Conservation (phyloP, 768 basidiomycete species). For the Clitopilus hobsonii region DNA sequence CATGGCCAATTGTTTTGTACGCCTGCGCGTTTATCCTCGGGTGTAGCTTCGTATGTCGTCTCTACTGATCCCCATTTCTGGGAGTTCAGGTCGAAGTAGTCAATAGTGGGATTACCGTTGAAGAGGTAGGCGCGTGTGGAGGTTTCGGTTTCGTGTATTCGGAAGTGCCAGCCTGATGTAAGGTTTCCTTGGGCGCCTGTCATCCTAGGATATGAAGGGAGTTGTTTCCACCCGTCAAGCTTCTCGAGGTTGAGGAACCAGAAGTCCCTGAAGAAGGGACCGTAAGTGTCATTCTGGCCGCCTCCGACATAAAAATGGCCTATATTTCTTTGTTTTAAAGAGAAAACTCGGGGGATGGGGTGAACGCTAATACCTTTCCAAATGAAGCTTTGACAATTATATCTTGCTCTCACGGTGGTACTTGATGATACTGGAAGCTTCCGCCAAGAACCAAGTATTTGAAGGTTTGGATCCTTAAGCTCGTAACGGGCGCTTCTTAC, state of each 20-base stretch:
- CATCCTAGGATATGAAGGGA: constrained; percentile 23
- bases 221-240: constrained; percentile 18
- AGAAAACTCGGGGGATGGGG: too few relatives aligned
- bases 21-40: constrained; percentile 54
- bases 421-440: constrained; percentile 18
- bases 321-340: too few relatives aligned
- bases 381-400: constrained; percentile 20
- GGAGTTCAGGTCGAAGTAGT: neutral
- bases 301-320: constrained; percentile 24
- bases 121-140: neutral
- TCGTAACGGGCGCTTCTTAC: constrained; percentile 8
- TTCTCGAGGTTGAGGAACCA: constrained; percentile 21
- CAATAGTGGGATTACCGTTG: neutral
- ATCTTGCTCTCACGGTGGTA: constrained; percentile 9
- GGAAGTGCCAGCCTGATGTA: neutral
- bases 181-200: neutral
- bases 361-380: constrained; percentile 18
- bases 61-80: constrained; percentile 41
- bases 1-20: constrained; percentile 50
- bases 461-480: constrained; percentile 15
- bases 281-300: constrained; percentile 16
- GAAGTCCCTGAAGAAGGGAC: constrained; percentile 22
- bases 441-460: constrained; percentile 32
- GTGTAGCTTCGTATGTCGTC: constrained; percentile 37
- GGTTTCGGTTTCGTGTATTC: neutral